phyloP scores from a whole-genome alignment of 1,284 basidiomycete species.

The Leucoagaricus sp. region DNA sequence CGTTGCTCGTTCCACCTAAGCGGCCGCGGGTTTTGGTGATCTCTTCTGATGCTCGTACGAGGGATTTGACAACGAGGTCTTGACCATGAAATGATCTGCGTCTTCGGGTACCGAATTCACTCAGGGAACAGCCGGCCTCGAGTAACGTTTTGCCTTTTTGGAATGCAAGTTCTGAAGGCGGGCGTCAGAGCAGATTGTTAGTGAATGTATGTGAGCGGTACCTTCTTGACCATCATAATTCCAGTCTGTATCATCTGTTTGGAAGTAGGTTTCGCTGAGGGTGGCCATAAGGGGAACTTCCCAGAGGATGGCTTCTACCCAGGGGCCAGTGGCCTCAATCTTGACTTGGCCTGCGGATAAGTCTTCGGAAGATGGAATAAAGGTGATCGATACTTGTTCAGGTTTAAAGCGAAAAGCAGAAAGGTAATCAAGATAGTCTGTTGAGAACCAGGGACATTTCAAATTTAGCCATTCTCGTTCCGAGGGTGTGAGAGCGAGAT shows the following conservation, averaged over 20 bases:
- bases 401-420: slow-evolving; percentile 76
- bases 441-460: slow-evolving; percentile 78
- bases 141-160: slow-evolving; percentile 73
- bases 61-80: slow-evolving; percentile 72
- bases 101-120: slow-evolving; percentile 93
- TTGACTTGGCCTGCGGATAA: slow-evolving; percentile 68
- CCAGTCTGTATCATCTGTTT: slow-evolving; percentile 79
- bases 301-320: slow-evolving; percentile 93
- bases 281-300: slow-evolving; percentile 95
- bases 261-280: slow-evolving; percentile 80
- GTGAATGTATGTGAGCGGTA: slow-evolving; percentile 28
- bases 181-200: slow-evolving; percentile 28
- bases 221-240: slow-evolving; percentile 79
- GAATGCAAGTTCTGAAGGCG: slow-evolving; percentile 57
- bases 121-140: slow-evolving; percentile 74
- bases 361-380: slow-evolving; percentile 55
- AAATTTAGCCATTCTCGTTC: slow-evolving; percentile 74
- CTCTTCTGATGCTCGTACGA: slow-evolving; percentile 67
- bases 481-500: slow-evolving; percentile 57
- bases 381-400: slow-evolving; percentile 74
- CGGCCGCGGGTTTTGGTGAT: slow-evolving; percentile 50
- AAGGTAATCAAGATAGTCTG: slow-evolving; percentile 81
- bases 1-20: slow-evolving; percentile 88
- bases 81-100: slow-evolving; percentile 83
- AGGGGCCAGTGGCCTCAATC: slow-evolving; percentile 76